These are phyloP conservation scores for Ramaria sp. DNA, from an alignment of 768 basidiomycete species.

Conservation along the genomic window DNA sequence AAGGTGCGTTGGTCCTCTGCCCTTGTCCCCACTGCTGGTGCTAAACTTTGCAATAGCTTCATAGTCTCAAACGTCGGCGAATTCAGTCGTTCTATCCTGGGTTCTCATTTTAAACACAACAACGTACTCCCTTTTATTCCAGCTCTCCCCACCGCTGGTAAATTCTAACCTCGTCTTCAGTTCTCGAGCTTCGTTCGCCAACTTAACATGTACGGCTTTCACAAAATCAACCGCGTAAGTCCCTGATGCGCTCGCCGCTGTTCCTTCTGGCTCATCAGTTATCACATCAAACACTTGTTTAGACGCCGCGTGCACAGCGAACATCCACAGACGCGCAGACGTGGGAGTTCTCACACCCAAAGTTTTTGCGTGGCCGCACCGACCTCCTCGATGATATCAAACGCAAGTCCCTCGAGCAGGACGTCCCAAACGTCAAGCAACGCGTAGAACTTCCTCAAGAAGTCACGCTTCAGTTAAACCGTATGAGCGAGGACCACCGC, in stretches of 20 bases:
- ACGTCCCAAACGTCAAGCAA: constrained; percentile 49
- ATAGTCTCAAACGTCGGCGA: constrained; percentile 81
- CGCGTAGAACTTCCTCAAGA: constrained; percentile 76
- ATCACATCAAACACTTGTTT: constrained; percentile 10
- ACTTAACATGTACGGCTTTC: constrained; percentile 94
- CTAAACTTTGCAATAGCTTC: constrained; percentile 34
- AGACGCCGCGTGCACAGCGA: constrained; percentile 77
- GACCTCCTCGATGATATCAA: constrained; percentile 81
- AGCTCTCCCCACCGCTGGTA: not conserved
- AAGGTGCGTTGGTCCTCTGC: constrained; percentile 25
- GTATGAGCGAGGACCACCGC: constrained; percentile 65
- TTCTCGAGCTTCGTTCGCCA: constrained; percentile 93
- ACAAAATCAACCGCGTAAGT: constrained; percentile 81
- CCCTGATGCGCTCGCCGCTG: not conserved
- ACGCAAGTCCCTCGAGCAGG: constrained; percentile 75
- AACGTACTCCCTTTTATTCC: constrained; percentile 40
- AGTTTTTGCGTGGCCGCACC: constrained; percentile 70
- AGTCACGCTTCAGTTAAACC: constrained; percentile 52
- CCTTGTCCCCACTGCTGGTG: not conserved
- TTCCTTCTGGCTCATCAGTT: not conserved
- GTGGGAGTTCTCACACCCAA: constrained; percentile 85
- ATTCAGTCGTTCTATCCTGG: constrained; percentile 75
- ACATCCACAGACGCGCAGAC: constrained; percentile 73
- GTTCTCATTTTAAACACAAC: constrained; percentile 85
- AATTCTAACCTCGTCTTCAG: constrained; percentile 24